These are phyloP conservation scores for Aureobasidium pullulans DNA, from an alignment of 2,329 filamentous ascomycete species.

Conservation along the genomic window DNA sequence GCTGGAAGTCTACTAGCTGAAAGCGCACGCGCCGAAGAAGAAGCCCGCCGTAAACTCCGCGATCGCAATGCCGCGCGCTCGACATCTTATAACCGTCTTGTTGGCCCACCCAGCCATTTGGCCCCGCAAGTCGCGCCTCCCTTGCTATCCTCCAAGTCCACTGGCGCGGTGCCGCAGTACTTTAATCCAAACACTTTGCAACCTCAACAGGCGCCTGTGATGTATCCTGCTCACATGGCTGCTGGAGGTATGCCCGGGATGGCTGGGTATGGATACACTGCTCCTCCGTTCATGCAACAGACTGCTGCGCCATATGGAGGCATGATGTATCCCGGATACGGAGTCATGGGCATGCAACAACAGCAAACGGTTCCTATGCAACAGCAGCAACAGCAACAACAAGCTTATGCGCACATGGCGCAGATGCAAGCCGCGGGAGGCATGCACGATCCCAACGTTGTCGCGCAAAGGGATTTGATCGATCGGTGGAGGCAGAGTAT, in stretches of 20 bases:
- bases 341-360: conserved; percentile 4
- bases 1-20: not conserved
- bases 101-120: not conserved
- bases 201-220: not conserved
- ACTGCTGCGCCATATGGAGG: not conserved
- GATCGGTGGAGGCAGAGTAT: conserved; percentile 51
- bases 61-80: conserved; percentile 3
- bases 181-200: not conserved
- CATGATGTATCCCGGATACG: not conserved
- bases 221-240: conserved; percentile 2
- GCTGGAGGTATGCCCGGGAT: not conserved
- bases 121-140: not conserved
- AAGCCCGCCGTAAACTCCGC: not conserved
- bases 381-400: conserved; percentile 6
- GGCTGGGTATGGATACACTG: not conserved
- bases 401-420: conserved; percentile 8
- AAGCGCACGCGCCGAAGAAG: not conserved
- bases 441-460: conserved; percentile 30
- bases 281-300: not conserved
- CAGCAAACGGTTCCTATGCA: not conserved
- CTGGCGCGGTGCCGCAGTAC: not conserved
- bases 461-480: conserved; percentile 49
- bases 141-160: not conserved
- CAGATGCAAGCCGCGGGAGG: not conserved
- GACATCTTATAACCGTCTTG: not conserved